A percentile compares a stretch with the other conserved stretches of the same genome.
Conservation (phyloP, 257 asterid species). For the Solanum piurae region DNA sequence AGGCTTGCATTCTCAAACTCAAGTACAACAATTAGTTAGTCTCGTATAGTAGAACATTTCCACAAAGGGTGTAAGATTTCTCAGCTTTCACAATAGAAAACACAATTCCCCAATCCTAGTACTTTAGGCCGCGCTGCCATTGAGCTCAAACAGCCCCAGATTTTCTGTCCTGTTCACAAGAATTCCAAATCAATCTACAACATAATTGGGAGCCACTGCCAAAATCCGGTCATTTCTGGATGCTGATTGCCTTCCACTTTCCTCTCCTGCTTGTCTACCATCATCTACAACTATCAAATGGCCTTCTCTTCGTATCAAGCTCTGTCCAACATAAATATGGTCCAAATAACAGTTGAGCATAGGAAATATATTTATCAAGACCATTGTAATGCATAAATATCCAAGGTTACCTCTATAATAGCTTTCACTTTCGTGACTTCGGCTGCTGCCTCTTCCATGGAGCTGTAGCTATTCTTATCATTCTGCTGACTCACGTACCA, state of each 20-base stretch:
- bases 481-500: slow-evolving; percentile 87
- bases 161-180: background rate
- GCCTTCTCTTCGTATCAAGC: slow-evolving; percentile 84
- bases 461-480: slow-evolving; percentile 51
- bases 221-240: slow-evolving; percentile 77
- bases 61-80: background rate
- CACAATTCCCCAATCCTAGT: background rate
- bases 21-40: background rate
- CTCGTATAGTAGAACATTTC: background rate
- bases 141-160: background rate
- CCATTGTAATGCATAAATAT: background rate
- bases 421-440: slow-evolving; percentile 78
- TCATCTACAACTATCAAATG: slow-evolving; percentile 81
- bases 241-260: slow-evolving; percentile 32
- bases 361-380: background rate
- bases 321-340: slow-evolving; percentile 30
- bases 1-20: background rate
- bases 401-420: slow-evolving; percentile 61
- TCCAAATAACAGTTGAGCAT: background rate
- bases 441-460: slow-evolving; percentile 74
- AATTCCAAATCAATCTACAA: slow-evolving; percentile 32
- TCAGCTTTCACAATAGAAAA: background rate
- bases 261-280: slow-evolving; percentile 50
- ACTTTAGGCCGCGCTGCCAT: background rate
- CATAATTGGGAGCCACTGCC: slow-evolving; percentile 88